Evolutionary conservation across 164 flowering plant species (phyloP).

Genomic region (Brasenia schreberi): DNA sequence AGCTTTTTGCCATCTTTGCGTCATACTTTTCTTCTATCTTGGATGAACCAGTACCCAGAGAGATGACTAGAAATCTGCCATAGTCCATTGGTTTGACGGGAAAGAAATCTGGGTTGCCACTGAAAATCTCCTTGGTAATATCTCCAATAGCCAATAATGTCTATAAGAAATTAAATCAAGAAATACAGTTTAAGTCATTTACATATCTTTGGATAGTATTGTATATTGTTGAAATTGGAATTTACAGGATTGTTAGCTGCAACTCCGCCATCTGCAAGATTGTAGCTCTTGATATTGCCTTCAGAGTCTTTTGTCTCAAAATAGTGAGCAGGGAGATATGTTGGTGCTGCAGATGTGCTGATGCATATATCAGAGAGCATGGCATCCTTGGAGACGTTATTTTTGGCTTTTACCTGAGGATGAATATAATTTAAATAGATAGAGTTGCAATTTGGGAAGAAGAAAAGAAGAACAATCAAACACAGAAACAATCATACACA

Average conservation of each 20-base stretch:
- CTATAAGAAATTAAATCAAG: slow-evolving; percentile 5
- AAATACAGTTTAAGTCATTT: too few relatives aligned
- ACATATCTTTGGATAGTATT: too few relatives aligned
- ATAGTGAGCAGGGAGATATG: slow-evolving; percentile 8
- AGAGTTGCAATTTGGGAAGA: neutral
- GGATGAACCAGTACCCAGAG: slow-evolving; percentile 38
- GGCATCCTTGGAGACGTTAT: slow-evolving; percentile 12
- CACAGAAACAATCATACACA: too few relatives aligned
- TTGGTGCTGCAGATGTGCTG: slow-evolving; percentile 23
- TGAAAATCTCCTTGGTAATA: slow-evolving; percentile 17
- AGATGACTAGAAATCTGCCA: slow-evolving; percentile 27
- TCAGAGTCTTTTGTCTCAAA: slow-evolving; percentile 11
- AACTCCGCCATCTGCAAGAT: slow-evolving; percentile 37
- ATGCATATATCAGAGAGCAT: slow-evolving; percentile 26
- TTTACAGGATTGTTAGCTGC: slow-evolving; percentile 37
- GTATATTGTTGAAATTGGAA: neutral
- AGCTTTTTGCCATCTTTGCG: slow-evolving; percentile 23
- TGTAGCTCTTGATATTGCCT: slow-evolving; percentile 11
- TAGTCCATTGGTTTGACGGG: slow-evolving; percentile 18
- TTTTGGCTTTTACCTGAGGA: slow-evolving; percentile 10
- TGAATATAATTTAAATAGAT: neutral
- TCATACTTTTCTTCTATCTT: slow-evolving; percentile 23
- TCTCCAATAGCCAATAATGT: slow-evolving; percentile 32
- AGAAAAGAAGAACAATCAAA: neutral
- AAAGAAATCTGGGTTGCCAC: slow-evolving; percentile 8